Percentiles rank a stretch among this genome's conserved stretches.
phyloP scores from a whole-genome alignment of 257 asterid genomes.

The Dorcoceras hygrometricum region DNA sequence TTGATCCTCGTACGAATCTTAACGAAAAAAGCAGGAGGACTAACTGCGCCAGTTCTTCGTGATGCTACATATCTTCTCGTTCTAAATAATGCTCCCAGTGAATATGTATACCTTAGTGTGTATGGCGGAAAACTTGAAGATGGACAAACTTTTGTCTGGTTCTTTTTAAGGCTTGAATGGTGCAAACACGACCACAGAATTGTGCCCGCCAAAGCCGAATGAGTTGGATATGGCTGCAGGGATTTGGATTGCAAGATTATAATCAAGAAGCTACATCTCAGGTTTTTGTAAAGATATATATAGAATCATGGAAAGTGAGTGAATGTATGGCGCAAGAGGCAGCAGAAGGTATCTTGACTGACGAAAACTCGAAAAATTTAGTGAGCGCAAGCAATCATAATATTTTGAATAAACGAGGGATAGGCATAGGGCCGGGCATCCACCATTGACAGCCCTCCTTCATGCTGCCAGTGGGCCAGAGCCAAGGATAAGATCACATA shows the following conservation, averaged over 20 bases:
- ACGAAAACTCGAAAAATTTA: too few species aligned
- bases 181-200: slow-evolving; percentile 67
- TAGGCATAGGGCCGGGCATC: too few species aligned
- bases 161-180: slow-evolving; percentile 55
- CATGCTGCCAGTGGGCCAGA: too few species aligned
- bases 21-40: neutral
- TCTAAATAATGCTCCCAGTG: slow-evolving; percentile 12
- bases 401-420: too few species aligned
- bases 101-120: neutral
- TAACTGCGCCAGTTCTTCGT: neutral
- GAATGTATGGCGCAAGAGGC: neutral
- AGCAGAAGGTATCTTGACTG: too few species aligned
- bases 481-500: slow-evolving; percentile 30
- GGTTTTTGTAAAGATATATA: neutral
- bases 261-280: slow-evolving; percentile 4
- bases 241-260: neutral
- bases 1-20: slow-evolving; percentile 14
- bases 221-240: slow-evolving; percentile 69
- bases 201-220: slow-evolving; percentile 72
- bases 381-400: too few species aligned
- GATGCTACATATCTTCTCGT: neutral
- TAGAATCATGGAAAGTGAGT: too few species aligned
- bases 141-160: neutral
- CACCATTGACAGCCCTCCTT: too few species aligned
- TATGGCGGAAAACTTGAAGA: slow-evolving; percentile 1